Evolutionary conservation across 768 basidiomycete species (phyloP).

Genomic region (Xerocomellus chrysenteron): DNA sequence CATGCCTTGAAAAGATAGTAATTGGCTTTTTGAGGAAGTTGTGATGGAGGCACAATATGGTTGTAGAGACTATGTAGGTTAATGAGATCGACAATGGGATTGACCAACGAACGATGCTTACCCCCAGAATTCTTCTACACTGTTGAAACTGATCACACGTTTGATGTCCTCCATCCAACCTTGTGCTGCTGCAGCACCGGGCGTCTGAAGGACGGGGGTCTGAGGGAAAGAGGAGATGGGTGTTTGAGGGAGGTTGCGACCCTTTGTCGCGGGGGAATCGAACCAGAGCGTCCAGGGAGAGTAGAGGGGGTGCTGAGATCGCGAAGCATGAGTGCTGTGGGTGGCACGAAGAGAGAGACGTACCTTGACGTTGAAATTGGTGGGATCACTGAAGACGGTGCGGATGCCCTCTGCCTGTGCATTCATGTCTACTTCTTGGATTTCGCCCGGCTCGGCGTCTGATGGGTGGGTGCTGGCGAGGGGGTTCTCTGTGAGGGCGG

Average conservation of each 20-base stretch:
- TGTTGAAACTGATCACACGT: constrained; percentile 92
- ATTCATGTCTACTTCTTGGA: constrained; percentile 84
- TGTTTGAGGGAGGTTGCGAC: constrained; percentile 83
- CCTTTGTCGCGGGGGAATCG: constrained; percentile 91
- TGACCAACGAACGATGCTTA: constrained; percentile 37
- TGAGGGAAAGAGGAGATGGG: constrained; percentile 75
- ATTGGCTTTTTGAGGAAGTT: constrained; percentile 93
- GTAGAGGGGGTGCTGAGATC: constrained; percentile 81
- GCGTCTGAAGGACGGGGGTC: constrained; percentile 72
- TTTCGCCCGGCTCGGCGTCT: constrained; percentile 73
- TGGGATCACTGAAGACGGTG: constrained; percentile 92
- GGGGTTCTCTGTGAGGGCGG: constrained; percentile 64
- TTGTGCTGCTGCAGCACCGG: constrained; percentile 68
- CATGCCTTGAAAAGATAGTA: constrained; percentile 97
- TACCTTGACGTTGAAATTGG: constrained; percentile 96
- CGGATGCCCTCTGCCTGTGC: constrained; percentile 79
- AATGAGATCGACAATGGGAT: constrained; percentile 8
- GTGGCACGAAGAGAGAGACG: constrained; percentile 5
- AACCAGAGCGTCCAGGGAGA: constrained; percentile 99
- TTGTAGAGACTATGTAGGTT: constrained; percentile 73
- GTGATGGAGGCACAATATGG: constrained; percentile 94
- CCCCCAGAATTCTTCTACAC: constrained; percentile 99
- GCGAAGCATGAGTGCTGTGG: background rate
- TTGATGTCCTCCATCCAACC: constrained; percentile 99
- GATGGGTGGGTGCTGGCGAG: constrained; percentile 19